A percentile compares a stretch with the other conserved stretches of the same genome.
phyloP scores from a whole-genome alignment of 1,139 yeast genomes.

The Hyphopichia burtonii region DNA sequence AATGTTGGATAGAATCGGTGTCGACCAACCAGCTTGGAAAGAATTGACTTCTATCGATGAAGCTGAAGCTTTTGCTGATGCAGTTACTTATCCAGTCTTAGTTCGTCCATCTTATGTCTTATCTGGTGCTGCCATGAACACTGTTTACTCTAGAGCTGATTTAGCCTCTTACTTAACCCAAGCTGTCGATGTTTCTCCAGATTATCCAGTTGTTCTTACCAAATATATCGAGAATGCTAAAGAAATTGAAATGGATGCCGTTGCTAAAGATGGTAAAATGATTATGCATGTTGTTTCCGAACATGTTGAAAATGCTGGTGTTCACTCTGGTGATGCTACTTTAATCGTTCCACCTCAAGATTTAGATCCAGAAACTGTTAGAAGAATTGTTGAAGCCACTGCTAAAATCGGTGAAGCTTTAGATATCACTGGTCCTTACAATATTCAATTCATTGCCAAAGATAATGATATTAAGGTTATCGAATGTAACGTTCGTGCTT shows the following conservation, averaged over 20 bases:
- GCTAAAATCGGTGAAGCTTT: slow-evolving; percentile 92
- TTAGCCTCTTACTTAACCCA: slow-evolving; percentile 84
- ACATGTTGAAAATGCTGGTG: slow-evolving; percentile 98
- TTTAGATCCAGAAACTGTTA: slow-evolving; percentile 57
- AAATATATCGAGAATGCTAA: slow-evolving; percentile 94
- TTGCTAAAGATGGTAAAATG: slow-evolving; percentile 84
- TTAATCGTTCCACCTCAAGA: slow-evolving; percentile 88
- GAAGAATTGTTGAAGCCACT: slow-evolving; percentile 73
- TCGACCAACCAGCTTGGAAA: slow-evolving; percentile 99
- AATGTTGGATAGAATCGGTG: slow-evolving; percentile 95
- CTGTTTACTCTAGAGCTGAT: slow-evolving; percentile 88
- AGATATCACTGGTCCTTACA: slow-evolving; percentile 97
- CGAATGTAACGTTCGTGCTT: slow-evolving; percentile 97
- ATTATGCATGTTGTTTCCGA: slow-evolving; percentile 95
- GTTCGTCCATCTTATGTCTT: slow-evolving; percentile 97
- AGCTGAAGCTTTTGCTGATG: slow-evolving; percentile 89
- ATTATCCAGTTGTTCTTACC: slow-evolving; percentile 96
- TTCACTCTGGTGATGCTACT: slow-evolving; percentile 98
- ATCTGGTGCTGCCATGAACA: slow-evolving; percentile 99
- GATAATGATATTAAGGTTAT: slow-evolving; percentile 80
- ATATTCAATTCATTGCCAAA: slow-evolving; percentile 86
- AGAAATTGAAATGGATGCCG: slow-evolving; percentile 97
- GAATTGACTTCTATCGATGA: slow-evolving; percentile 92
- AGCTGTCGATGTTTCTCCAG: slow-evolving; percentile 97
- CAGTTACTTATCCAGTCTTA: slow-evolving; percentile 90